Conservation (phyloP, 2,329 filamentous ascomycete species). For the Helotiales sp. region DNA sequence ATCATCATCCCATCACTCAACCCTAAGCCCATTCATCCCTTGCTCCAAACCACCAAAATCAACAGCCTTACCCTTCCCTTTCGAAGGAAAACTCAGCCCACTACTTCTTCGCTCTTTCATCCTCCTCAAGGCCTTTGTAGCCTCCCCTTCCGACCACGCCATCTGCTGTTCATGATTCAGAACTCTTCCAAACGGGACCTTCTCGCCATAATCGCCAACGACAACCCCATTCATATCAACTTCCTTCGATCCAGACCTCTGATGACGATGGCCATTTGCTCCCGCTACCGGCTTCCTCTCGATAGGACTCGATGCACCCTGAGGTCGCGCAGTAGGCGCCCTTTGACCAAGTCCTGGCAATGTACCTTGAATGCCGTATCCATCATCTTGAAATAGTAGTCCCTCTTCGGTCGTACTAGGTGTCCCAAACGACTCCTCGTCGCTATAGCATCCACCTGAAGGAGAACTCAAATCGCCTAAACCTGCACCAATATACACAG, state of each 20-base stretch:
- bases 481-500: slow-evolving; percentile 19
- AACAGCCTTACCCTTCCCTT: neutral
- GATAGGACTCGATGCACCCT: neutral
- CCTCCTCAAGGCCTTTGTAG: slow-evolving; percentile 2
- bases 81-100: neutral
- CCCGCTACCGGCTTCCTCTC: neutral
- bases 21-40: neutral
- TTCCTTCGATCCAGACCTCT: neutral
- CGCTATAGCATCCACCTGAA: neutral
- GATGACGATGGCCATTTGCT: neutral
- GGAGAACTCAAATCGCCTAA: slow-evolving; percentile 11
- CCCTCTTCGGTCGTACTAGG: slow-evolving; percentile 10
- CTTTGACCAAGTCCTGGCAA: slow-evolving; percentile 21
- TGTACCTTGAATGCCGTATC: slow-evolving; percentile 23
- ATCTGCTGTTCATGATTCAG: slow-evolving; percentile 1
- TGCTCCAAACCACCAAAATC: neutral
- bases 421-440: neutral
- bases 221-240: neutral
- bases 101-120: slow-evolving; percentile 3
- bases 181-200: slow-evolving; percentile 2
- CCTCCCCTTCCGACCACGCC: slow-evolving; percentile 1
- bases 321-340: slow-evolving; percentile 16
- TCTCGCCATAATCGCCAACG: neutral
- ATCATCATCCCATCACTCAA: neutral
- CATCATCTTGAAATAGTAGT: slow-evolving; percentile 20